These are phyloP conservation scores for Elsinoe arachidis DNA, from an alignment of 2,329 filamentous ascomycete genomes.

Conservation along the genomic window DNA sequence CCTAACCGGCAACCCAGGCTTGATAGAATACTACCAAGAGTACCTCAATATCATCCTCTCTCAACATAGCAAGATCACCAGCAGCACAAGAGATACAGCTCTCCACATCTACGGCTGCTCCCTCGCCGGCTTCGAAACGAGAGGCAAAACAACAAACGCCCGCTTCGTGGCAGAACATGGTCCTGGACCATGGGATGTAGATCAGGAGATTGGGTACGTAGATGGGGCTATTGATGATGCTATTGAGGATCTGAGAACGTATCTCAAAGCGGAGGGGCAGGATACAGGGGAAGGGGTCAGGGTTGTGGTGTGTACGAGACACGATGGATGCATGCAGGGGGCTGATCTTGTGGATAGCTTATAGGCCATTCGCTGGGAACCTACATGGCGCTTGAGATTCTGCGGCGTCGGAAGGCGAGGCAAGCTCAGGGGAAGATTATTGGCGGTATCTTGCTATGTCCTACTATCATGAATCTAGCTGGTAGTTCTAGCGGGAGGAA, in stretches of 20 bases:
- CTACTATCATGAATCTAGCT: conserved; percentile 40
- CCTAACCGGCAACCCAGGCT: conserved; percentile 67
- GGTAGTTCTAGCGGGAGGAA: conserved; percentile 36
- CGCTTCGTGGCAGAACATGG: background rate
- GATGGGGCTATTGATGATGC: conserved; percentile 36
- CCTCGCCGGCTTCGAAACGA: conserved; percentile 32
- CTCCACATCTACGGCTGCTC: conserved; percentile 32
- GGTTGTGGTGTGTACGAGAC: background rate
- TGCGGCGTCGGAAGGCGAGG: conserved; percentile 22
- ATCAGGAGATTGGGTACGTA: conserved; percentile 44
- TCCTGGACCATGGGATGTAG: conserved; percentile 32
- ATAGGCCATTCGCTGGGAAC: conserved; percentile 41
- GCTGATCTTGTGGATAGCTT: conserved; percentile 19
- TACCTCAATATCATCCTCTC: conserved; percentile 54
- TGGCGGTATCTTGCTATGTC: conserved; percentile 35
- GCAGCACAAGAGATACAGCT: conserved; percentile 22
- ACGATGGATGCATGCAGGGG: no score
- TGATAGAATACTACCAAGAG: conserved; percentile 62
- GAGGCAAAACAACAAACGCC: background rate
- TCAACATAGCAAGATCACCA: conserved; percentile 22
- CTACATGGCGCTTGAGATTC: conserved; percentile 38
- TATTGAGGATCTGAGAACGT: conserved; percentile 11
- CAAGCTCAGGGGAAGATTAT: conserved; percentile 16
- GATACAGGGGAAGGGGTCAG: background rate
- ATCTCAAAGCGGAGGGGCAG: no score